These are phyloP conservation scores for Trametes cubensis DNA, from an alignment of 768 basidiomycete species.

Conservation along the genomic window DNA sequence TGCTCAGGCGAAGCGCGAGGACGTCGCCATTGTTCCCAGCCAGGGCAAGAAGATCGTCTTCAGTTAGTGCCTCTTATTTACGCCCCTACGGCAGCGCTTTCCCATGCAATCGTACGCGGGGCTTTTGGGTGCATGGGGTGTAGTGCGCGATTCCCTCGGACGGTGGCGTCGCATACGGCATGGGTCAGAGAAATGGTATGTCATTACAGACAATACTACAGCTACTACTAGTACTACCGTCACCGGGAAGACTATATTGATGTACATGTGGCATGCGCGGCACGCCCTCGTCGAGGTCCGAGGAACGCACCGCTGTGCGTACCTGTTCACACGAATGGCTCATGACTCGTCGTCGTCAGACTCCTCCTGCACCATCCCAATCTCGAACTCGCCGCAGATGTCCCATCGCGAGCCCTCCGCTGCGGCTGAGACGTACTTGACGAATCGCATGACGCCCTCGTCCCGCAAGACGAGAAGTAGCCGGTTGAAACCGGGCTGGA, in stretches of 20 bases:
- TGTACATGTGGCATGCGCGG: not conserved
- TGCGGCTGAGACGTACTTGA: slow-evolving; percentile 90
- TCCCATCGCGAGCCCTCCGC: slow-evolving; percentile 95
- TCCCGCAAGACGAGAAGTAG: slow-evolving; percentile 89
- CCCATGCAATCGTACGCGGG: not conserved
- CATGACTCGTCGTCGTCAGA: slow-evolving; percentile 50
- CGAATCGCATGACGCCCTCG: slow-evolving; percentile 91
- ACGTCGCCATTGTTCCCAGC: slow-evolving; percentile 69
- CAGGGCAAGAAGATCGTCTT: slow-evolving; percentile 77
- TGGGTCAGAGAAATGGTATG: slow-evolving; percentile 11
- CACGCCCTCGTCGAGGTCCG: not conserved
- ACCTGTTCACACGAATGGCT: not conserved
- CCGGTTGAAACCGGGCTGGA: slow-evolving; percentile 88
- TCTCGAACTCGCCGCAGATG: slow-evolving; percentile 88
- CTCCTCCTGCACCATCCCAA: slow-evolving; percentile 75
- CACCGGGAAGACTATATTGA: slow-evolving; percentile 5
- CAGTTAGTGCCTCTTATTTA: slow-evolving; percentile 33
- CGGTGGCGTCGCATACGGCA: not conserved
- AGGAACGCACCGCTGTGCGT: not conserved
- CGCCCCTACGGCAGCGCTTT: not conserved
- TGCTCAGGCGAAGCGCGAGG: slow-evolving; percentile 75
- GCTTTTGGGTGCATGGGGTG: not conserved
- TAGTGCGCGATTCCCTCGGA: not conserved
- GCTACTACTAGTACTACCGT: slow-evolving; percentile 4
- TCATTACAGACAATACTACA: slow-evolving; percentile 25